phyloP scores from a whole-genome alignment of 495 filamentous ascomycete genomes.

The Xylaria grammica region DNA sequence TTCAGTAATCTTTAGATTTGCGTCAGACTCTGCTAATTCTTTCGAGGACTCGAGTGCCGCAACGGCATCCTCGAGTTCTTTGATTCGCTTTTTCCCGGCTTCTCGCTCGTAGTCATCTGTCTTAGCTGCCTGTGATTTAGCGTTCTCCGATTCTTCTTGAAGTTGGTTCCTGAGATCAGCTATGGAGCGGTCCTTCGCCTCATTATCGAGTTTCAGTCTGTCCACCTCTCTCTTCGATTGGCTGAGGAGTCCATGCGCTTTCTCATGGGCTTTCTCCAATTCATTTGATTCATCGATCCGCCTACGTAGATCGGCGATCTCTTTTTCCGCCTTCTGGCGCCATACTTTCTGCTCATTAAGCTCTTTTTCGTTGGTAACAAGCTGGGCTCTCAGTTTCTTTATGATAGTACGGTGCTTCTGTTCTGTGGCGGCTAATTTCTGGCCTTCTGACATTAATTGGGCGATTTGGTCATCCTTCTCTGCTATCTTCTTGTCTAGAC shows the following conservation, averaged over 20 bases:
- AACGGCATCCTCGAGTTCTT: constrained; percentile 75
- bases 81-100: constrained; percentile 66
- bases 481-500: constrained; percentile 74
- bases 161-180: constrained; percentile 73
- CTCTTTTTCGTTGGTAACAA: constrained; percentile 67
- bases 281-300: constrained; percentile 67
- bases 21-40: constrained; percentile 70
- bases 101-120: constrained; percentile 70
- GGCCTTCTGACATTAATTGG: constrained; percentile 87
- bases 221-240: constrained; percentile 77
- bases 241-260: constrained; percentile 66
- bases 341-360: constrained; percentile 64
- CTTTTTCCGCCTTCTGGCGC: constrained; percentile 70
- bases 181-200: constrained; percentile 68
- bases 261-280: constrained; percentile 68
- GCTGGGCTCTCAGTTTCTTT: constrained; percentile 75
- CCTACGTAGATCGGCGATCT: constrained; percentile 61
- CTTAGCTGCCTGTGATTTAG: constrained; percentile 68
- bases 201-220: constrained; percentile 65
- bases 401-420: constrained; percentile 80
- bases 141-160: constrained; percentile 68
- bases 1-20: constrained; percentile 70
- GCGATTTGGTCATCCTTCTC: constrained; percentile 92
- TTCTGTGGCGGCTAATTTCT: constrained; percentile 84
- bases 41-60: constrained; percentile 77